Percentiles rank a stretch among this genome's conserved stretches.
Evolutionary conservation across 2,329 filamentous ascomycete species (phyloP).

Genomic region (Pseudocercospora vitis): DNA sequence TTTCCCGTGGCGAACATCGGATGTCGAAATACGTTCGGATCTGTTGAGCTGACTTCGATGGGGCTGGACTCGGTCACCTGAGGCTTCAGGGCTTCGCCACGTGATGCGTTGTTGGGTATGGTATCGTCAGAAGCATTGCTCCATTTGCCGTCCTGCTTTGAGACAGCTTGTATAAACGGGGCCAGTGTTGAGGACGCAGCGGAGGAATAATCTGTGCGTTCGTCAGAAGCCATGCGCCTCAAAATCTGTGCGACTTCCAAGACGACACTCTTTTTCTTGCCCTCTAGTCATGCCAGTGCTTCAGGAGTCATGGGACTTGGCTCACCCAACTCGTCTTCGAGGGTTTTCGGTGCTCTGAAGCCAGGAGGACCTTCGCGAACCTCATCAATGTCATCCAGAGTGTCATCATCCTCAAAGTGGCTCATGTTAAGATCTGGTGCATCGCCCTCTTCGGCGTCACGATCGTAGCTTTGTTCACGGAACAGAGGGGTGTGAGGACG

Average conservation of each 20-base stretch:
- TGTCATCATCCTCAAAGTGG: constrained; percentile 54
- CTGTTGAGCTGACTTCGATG: constrained; percentile 3
- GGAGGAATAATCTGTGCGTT: background rate
- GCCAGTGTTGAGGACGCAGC: no score
- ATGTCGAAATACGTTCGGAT: constrained; percentile 6
- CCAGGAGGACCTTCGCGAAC: constrained; percentile 14
- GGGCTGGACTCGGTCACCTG: background rate
- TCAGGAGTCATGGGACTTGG: constrained; percentile 10
- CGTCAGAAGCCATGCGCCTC: constrained; percentile 10
- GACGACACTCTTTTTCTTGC: background rate
- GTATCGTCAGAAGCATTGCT: background rate
- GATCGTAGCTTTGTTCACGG: constrained; percentile 58
- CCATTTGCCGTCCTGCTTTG: background rate
- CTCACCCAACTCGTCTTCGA: constrained; percentile 20
- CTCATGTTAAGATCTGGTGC: constrained; percentile 38
- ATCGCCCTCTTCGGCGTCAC: constrained; percentile 55
- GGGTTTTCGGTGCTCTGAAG: constrained; percentile 13
- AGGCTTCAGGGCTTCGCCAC: background rate
- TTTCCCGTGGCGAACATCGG: constrained; percentile 1
- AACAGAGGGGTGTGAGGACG: constrained; percentile 55
- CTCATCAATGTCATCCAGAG: constrained; percentile 21
- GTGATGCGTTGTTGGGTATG: background rate
- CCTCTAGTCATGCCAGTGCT: constrained; percentile 2
- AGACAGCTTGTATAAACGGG: background rate
- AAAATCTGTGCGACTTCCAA: background rate